A percentile compares a stretch with the other conserved stretches of the same genome.
phyloP scores from a whole-genome alignment of 768 basidiomycete genomes.

The Pleurotus platypus region DNA sequence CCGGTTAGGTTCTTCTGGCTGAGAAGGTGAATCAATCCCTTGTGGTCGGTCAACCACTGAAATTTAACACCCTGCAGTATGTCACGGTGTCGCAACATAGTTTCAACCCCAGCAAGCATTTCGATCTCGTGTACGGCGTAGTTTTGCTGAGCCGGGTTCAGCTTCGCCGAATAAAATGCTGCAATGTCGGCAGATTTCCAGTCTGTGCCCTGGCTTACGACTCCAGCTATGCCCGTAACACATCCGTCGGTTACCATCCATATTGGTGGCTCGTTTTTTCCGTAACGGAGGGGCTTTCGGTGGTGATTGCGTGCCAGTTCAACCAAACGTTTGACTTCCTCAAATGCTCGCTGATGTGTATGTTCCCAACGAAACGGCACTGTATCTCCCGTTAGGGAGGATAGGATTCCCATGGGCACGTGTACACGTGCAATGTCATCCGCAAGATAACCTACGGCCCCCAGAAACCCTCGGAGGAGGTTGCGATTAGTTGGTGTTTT shows the following conservation, averaged over 20 bases:
- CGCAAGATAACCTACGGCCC: too few species aligned
- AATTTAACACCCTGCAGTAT: slow-evolving; percentile 9
- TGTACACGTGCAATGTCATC: too few species aligned
- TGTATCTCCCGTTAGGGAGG: slow-evolving; percentile 7
- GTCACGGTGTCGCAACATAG: slow-evolving; percentile 8
- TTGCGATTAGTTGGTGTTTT: too few species aligned
- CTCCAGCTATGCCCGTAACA: slow-evolving; percentile 12
- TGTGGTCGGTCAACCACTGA: too few species aligned
- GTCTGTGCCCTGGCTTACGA: slow-evolving; percentile 9
- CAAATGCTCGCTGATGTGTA: slow-evolving; percentile 17
- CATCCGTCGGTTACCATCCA: slow-evolving; percentile 17
- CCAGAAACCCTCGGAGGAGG: too few species aligned
- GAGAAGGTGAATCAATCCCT: too few species aligned
- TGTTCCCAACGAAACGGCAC: slow-evolving; percentile 10
- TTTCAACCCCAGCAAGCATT: slow-evolving; percentile 10
- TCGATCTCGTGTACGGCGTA: background rate
- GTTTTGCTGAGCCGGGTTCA: slow-evolving; percentile 7
- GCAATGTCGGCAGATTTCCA: slow-evolving; percentile 22
- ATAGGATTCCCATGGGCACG: slow-evolving; percentile 9
- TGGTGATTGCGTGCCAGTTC: background rate
- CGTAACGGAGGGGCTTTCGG: slow-evolving; percentile 12
- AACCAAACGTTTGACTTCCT: slow-evolving; percentile 19
- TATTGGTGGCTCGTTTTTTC: slow-evolving; percentile 3
- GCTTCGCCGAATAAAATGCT: slow-evolving; percentile 19
- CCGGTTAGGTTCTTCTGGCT: too few species aligned